Conservation (phyloP, 768 basidiomycete species). For the Tylopilus balloui region DNA sequence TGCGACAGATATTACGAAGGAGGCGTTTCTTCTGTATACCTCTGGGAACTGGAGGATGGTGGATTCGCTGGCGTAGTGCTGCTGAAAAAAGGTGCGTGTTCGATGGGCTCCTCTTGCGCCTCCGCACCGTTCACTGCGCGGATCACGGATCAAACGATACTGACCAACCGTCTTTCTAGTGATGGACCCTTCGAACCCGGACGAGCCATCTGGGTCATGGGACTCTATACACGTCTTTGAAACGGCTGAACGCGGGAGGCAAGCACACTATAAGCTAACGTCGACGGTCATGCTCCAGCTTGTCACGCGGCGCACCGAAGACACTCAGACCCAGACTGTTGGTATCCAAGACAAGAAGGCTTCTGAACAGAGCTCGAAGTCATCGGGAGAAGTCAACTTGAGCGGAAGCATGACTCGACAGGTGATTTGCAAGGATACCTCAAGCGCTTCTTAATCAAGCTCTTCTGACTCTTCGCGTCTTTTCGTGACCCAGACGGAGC, state of each 20-base stretch:
- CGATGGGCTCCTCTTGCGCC: not conserved
- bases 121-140: constrained; percentile 3
- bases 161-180: constrained; percentile 37
- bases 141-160: not conserved
- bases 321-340: constrained; percentile 13
- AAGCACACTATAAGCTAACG: constrained; percentile 95
- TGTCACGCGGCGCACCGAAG: constrained; percentile 45
- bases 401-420: constrained; percentile 98
- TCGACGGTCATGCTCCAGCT: constrained; percentile 97
- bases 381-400: constrained; percentile 73
- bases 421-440: constrained; percentile 44
- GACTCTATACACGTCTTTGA: constrained; percentile 99
- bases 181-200: constrained; percentile 50
- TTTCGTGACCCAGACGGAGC: constrained; percentile 60
- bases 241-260: constrained; percentile 82
- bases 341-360: constrained; percentile 33
- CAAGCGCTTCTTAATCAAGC: constrained; percentile 7
- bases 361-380: constrained; percentile 47
- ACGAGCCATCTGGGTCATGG: constrained; percentile 85
- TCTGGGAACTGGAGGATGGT: constrained; percentile 97
- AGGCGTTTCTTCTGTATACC: constrained; percentile 94
- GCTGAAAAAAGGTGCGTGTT: constrained; percentile 79
- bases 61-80: constrained; percentile 96
- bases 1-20: constrained; percentile 87
- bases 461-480: constrained; percentile 9